Conservation (phyloP, 2,329 filamentous ascomycete species). For the Aspergillus floridensis region DNA sequence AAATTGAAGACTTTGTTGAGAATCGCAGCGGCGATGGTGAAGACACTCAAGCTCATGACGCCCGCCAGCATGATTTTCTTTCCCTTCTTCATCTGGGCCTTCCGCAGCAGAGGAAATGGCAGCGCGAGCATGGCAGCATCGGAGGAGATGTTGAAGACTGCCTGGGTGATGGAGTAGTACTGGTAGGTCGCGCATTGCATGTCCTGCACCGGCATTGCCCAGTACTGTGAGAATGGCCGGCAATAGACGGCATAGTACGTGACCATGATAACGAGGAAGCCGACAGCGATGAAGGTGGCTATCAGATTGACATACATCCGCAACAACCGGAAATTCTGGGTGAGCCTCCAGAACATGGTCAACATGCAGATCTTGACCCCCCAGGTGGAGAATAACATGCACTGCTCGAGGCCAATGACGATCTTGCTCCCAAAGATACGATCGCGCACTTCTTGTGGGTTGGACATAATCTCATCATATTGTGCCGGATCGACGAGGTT, state of each 20-base stretch:
- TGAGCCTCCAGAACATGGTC: slow-evolving; percentile 50
- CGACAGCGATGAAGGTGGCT: slow-evolving; percentile 30
- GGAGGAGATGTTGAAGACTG: slow-evolving; percentile 46
- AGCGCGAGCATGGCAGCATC: slow-evolving; percentile 41
- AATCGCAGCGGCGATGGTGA: slow-evolving; percentile 41
- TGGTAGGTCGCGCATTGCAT: slow-evolving; percentile 43
- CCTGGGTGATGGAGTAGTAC: slow-evolving; percentile 43
- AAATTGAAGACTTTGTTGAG: slow-evolving; percentile 50
- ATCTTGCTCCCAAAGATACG: slow-evolving; percentile 51
- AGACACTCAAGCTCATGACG: slow-evolving; percentile 40
- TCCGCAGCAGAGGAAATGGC: slow-evolving; percentile 37
- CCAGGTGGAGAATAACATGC: slow-evolving; percentile 51
- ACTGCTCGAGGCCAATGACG: slow-evolving; percentile 50
- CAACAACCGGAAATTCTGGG: slow-evolving; percentile 34
- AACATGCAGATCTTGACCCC: slow-evolving; percentile 52
- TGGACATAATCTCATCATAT: slow-evolving; percentile 27
- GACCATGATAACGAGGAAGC: slow-evolving; percentile 50
- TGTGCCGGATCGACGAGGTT: slow-evolving; percentile 41
- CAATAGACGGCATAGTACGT: slow-evolving; percentile 51
- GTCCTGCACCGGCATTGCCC: slow-evolving; percentile 46
- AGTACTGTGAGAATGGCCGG: slow-evolving; percentile 50
- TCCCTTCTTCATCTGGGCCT: slow-evolving; percentile 32
- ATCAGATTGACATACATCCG: slow-evolving; percentile 42
- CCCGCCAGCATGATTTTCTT: slow-evolving; percentile 36
- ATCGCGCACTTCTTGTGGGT: slow-evolving; percentile 40